A percentile compares a stretch with the other conserved stretches of the same genome.
Conservation (phyloP, 495 filamentous ascomycete species). For the Penicillium silybi region DNA sequence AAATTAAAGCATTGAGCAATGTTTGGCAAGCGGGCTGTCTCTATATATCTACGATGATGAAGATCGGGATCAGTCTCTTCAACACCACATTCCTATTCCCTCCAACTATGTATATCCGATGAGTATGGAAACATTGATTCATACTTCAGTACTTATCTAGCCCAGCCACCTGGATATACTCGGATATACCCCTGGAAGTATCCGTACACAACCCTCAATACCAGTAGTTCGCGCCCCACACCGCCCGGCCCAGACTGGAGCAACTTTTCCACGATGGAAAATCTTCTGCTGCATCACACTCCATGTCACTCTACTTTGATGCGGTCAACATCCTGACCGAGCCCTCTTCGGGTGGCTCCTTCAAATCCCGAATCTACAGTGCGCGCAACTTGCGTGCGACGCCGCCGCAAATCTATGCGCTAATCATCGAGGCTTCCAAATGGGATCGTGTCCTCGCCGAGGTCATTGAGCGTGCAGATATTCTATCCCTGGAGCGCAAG, state of each 20-base stretch:
- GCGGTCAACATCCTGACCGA: constrained; percentile 68
- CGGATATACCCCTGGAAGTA: no score
- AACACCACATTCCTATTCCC: no score
- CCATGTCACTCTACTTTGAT: constrained; percentile 95
- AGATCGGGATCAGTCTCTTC: no score
- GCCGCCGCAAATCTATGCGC: constrained; percentile 78
- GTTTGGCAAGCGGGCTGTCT: no score
- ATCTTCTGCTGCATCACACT: not conserved
- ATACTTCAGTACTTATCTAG: no score
- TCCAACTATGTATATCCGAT: no score
- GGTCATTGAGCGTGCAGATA: constrained; percentile 70
- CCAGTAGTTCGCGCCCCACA: not conserved
- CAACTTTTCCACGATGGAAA: not conserved
- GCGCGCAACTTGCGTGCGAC: constrained; percentile 64
- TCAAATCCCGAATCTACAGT: constrained; percentile 75
- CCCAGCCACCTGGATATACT: no score
- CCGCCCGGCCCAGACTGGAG: not conserved
- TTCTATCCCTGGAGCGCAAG: constrained; percentile 76
- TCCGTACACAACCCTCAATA: not conserved
- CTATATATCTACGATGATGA: no score
- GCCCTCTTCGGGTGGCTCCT: constrained; percentile 63
- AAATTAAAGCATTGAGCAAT: no score
- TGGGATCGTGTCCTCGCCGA: constrained; percentile 83
- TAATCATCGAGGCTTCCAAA: constrained; percentile 81
- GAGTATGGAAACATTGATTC: no score